These are phyloP conservation scores for Neopestalotiopsis rosae DNA, from an alignment of 2,329 filamentous ascomycete species.

Conservation along the genomic window DNA sequence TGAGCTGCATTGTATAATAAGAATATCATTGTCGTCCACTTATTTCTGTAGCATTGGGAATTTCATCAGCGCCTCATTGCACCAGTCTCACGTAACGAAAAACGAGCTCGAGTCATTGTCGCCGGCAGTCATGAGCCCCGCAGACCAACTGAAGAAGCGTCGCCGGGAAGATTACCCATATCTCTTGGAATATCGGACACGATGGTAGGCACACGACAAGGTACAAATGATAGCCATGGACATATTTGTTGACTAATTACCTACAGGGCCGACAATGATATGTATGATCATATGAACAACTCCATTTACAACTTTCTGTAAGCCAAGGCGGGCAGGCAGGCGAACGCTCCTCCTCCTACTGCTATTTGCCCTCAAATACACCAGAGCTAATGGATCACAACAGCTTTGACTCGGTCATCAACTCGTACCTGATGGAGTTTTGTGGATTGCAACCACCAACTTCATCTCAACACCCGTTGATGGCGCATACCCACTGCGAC, in stretches of 20 bases:
- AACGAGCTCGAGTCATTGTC: neutral
- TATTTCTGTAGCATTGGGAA: neutral
- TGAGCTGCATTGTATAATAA: too few species aligned
- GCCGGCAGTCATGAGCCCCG: conserved; percentile 36
- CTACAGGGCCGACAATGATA: conserved; percentile 86
- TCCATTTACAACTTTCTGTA: conserved; percentile 82
- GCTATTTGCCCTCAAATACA: neutral
- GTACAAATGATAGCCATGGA: conserved; percentile 21
- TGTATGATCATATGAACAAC: conserved; percentile 95
- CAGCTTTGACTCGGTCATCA: conserved; percentile 88
- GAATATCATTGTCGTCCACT: too few species aligned
- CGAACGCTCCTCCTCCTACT: too few species aligned
- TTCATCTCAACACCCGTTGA: conserved; percentile 78
- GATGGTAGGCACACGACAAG: conserved; percentile 68
- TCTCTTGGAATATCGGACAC: conserved; percentile 79
- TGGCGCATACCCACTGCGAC: conserved; percentile 84
- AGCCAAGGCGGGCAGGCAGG: conserved; percentile 26
- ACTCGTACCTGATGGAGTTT: conserved; percentile 82
- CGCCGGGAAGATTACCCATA: conserved; percentile 77
- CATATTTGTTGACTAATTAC: conserved; percentile 16
- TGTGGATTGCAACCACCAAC: conserved; percentile 75
- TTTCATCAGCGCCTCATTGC: neutral
- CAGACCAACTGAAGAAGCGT: conserved; percentile 61
- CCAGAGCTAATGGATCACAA: conserved; percentile 15
- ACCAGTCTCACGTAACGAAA: neutral